Base-by-base conservation (phyloP, 371 early-diverging fungal species). In the Mortierella sp. region DNA sequence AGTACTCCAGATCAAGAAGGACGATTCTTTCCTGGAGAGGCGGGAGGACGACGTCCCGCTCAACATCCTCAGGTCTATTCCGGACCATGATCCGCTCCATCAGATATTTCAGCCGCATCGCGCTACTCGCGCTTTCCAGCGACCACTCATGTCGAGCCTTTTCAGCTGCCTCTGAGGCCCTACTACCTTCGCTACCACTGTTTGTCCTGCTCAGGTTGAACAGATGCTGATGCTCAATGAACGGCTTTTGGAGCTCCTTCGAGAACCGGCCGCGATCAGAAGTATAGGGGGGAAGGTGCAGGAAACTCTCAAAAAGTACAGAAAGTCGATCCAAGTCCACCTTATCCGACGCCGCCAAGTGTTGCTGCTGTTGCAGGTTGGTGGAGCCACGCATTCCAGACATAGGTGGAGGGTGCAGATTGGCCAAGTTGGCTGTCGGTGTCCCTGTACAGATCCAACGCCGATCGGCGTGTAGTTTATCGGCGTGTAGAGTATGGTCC, bases 371-470 rank as follows among this genome's bases (percentile, higher is more conserved):
- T 14, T 58, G 63, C 5, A 16, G 11, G 24, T 38, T 68, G 42
- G 6, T 24, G 24, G 21, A 26, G 34, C 70, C 68, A 44, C 26
- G 70, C 3, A 19, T 16, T 21, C 68, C 42, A 38, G 24, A 10
- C 28, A n/a, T 65, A 44, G 63, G 38, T 24, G 31, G 13, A 8
- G 73, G 60, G 19, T 77, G 78, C 10, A 92, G 87, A 54, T 92
- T 91, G 2, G 91, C 91, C 38, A 93, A 84, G 75, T 93, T 92
- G 50, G 89, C 90, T 0, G 94, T 94, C 9, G 94, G 93, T 19
- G 93, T 94, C 50, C 95, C 94, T 0, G 95, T 95, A 85, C 95
- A 94, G 2, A 94, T 90, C 96, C 96, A 96, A 34, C 92, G 89
- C n/a, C 92, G 89, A 57, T 94, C 93, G 26, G 90, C 91, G 75